Percentiles rank a stretch among this genome's conserved stretches.
phyloP scores from a whole-genome alignment of 345 rosid species.

The Euphorbia lathyris region DNA sequence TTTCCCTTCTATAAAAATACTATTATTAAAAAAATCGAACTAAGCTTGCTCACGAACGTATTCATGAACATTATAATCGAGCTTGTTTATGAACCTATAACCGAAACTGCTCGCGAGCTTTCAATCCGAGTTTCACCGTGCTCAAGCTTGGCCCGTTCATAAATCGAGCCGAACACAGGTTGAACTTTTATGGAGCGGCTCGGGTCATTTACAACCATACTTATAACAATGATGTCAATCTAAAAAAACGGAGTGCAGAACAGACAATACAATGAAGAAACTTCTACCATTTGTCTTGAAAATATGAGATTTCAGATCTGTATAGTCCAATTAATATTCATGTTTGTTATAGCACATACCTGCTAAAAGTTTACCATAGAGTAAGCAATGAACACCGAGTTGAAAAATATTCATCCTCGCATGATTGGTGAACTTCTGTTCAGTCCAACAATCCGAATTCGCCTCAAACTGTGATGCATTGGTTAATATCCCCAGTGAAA shows the following conservation, averaged over 20 bases:
- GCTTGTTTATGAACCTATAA: too few relatives aligned
- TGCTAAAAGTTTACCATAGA: slow-evolving; percentile 44
- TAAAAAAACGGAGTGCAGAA: not conserved
- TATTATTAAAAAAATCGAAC: too few relatives aligned
- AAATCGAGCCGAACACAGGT: too few relatives aligned
- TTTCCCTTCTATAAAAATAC: too few relatives aligned
- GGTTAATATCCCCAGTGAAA: slow-evolving; percentile 23
- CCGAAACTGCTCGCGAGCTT: too few relatives aligned
- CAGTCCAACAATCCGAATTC: not conserved
- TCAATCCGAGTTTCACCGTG: too few relatives aligned
- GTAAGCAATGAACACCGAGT: slow-evolving; percentile 66
- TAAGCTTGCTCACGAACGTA: too few relatives aligned
- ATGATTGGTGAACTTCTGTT: slow-evolving; percentile 16
- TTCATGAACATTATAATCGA: too few relatives aligned
- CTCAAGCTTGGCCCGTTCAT: too few relatives aligned
- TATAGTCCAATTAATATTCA: slow-evolving; percentile 9
- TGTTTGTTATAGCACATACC: slow-evolving; percentile 43
- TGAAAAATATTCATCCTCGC: slow-evolving; percentile 25
- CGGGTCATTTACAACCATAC: too few relatives aligned
- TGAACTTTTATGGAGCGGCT: too few relatives aligned
- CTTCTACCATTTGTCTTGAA: slow-evolving; percentile 1
- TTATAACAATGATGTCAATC: too few relatives aligned
- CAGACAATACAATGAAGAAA: not conserved
- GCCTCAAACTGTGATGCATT: slow-evolving; percentile 5
- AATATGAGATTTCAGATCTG: slow-evolving; percentile 7